A percentile compares a stretch with the other conserved stretches of the same genome.
Conservation (phyloP, 331 rosid species). For the Saraca asoca region DNA sequence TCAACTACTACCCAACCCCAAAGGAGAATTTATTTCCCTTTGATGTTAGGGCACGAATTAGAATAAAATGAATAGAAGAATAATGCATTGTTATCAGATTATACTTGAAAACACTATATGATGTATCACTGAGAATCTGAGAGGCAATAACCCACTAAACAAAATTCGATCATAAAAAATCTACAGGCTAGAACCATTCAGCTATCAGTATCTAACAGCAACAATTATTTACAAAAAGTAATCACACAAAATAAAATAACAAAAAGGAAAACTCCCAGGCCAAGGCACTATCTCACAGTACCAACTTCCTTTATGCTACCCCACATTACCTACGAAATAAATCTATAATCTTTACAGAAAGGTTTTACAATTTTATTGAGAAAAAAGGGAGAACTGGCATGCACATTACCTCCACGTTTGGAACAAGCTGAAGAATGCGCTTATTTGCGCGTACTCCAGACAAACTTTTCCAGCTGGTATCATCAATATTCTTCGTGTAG, state of each 20-base stretch:
- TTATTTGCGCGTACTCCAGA: slow-evolving; percentile 54
- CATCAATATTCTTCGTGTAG: slow-evolving; percentile 44
- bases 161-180: neutral
- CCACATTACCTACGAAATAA: neutral
- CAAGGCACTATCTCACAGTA: neutral
- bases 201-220: neutral
- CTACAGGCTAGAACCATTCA: neutral
- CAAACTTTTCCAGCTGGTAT: slow-evolving; percentile 57
- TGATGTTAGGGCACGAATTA: neutral
- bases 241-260: neutral
- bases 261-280: neutral
- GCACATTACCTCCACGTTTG: slow-evolving; percentile 45
- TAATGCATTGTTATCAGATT: neutral
- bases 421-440: slow-evolving; percentile 47
- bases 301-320: neutral
- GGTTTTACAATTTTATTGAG: neutral
- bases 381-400: neutral
- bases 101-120: neutral
- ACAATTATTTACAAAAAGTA: neutral
- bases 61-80: neutral
- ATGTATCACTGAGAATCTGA: neutral
- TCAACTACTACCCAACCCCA: neutral
- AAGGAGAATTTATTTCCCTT: neutral
- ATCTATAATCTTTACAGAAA: neutral
- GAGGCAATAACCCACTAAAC: neutral